Evolutionary conservation across 2,329 filamentous ascomycete genomes (phyloP).

Genomic region (Colletotrichum aenigma): DNA sequence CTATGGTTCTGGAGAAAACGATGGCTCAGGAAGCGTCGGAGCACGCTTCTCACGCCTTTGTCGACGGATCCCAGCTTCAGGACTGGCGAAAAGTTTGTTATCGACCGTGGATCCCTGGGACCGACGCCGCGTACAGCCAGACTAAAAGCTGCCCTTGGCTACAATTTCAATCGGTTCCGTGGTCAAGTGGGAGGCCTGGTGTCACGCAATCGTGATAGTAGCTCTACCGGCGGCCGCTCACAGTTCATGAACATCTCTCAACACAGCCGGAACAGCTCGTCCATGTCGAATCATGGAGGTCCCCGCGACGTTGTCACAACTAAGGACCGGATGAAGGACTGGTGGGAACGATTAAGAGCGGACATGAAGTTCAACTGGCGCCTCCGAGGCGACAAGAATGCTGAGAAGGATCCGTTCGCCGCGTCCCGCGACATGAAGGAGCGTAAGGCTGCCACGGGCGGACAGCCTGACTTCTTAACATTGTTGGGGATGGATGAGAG

Average conservation of each 20-base stretch:
- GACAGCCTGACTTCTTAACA: constrained; percentile 48
- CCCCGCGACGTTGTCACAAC: constrained; percentile 26
- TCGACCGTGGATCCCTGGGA: constrained; percentile 52
- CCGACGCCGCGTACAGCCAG: constrained; percentile 50
- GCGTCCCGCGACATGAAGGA: constrained; percentile 29
- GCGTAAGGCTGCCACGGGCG: constrained; percentile 16
- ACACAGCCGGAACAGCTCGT: constrained; percentile 44
- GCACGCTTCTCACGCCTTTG: constrained; percentile 54
- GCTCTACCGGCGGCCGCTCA: constrained; percentile 31
- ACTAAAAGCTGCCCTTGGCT: constrained; percentile 42
- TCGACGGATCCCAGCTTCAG: constrained; percentile 34
- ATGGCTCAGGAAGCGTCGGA: constrained; percentile 44
- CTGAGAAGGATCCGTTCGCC: constrained; percentile 29
- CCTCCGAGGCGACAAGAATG: constrained; percentile 30
- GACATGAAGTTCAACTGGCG: constrained; percentile 43
- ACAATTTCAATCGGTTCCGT: constrained; percentile 37
- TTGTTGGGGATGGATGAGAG: constrained; percentile 46
- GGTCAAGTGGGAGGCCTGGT: constrained; percentile 34
- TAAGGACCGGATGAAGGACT: constrained; percentile 47
- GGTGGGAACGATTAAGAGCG: constrained; percentile 48
- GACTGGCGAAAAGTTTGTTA: constrained; percentile 37
- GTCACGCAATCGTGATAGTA: constrained; percentile 50
- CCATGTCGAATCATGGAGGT: constrained; percentile 9
- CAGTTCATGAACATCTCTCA: constrained; percentile 47
- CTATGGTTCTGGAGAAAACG: constrained; percentile 56